A percentile compares a stretch with the other conserved stretches of the same genome.
Evolutionary conservation across 441 rosid genomes (phyloP).

Genomic region (Hypseocharis bilobata): DNA sequence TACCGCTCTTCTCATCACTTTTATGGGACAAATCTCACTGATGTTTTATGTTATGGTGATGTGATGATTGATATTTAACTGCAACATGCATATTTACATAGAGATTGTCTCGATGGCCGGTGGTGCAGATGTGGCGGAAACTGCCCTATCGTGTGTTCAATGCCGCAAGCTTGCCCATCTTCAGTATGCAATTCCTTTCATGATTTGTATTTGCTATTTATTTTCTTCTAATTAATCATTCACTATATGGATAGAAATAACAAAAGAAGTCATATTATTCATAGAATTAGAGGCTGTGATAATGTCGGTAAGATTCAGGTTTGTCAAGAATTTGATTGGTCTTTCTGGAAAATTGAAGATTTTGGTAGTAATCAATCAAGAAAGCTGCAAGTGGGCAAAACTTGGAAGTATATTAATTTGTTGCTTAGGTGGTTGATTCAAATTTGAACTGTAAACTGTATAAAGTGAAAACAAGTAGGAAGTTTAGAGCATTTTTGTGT

Average conservation of each 20-base stretch:
- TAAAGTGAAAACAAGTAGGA: no score
- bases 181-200: constrained; percentile 43
- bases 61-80: no score
- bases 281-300: background rate
- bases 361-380: no score
- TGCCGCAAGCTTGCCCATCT: constrained; percentile 77
- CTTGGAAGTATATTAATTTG: background rate
- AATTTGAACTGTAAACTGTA: background rate
- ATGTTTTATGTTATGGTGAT: no score
- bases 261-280: no score
- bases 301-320: background rate
- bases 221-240: background rate
- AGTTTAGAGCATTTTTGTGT: background rate
- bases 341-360: no score
- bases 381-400: background rate
- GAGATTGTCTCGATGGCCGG: constrained; percentile 63
- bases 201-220: background rate
- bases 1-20: no score
- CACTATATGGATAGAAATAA: no score
- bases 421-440: background rate
- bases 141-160: constrained; percentile 43
- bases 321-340: no score
- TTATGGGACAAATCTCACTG: no score
- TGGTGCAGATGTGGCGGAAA: constrained; percentile 45
- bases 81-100: no score